Base-by-base conservation (phyloP, 1,139 yeast genomes). In the Yamadazyma triangularis region DNA sequence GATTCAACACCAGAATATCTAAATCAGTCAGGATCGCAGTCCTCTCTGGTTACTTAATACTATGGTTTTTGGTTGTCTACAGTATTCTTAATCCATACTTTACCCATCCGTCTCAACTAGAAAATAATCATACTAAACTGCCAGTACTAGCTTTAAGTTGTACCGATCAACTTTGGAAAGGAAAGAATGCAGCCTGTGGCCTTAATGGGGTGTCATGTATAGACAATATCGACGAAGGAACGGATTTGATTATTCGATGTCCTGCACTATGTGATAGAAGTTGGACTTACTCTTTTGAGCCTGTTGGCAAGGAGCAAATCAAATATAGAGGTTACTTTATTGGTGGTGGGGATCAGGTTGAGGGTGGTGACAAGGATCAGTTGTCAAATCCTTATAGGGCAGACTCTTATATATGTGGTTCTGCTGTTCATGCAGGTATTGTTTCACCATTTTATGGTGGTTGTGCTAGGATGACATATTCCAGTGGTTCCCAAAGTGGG, bases 251-350 rank as follows among this genome's bases (percentile, higher is more conserved):
- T 8, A 70, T 89, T 47, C 66, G 88, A 43, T 89, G 97, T 55
- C 96, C 96, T 0, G 95, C 96, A 0, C 64, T 88, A 24, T 89
- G 97, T 57, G 86, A 79, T 42, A 62, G 83, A 27, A 79, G 89
- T 25, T 77, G 85, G 79, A 74, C 87, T 0, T 88, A 79, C 53
- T 77, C 91, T 1, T 74, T 80, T n/a, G 63, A 79, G 5, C 79
- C 91, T 0, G 85, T 87, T 0, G 96, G 96, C 0, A 70, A 68
- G 35, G 64, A 75, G 33, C 58, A 75, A 40, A 64, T 84, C 23
- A 83, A 85, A 45, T 84, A 89, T 48, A 56, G 79, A 32, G 84
- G 87, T 2, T 85, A 68, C 47, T 76, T 79, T 23, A 72, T 89
- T 25, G 96, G 96, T 2, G 91, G 93, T 10, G 91, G 85, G 1